Evolutionary conservation across 139 green algal genomes (phyloP).

Genomic region (Coccomyxa sp.): DNA sequence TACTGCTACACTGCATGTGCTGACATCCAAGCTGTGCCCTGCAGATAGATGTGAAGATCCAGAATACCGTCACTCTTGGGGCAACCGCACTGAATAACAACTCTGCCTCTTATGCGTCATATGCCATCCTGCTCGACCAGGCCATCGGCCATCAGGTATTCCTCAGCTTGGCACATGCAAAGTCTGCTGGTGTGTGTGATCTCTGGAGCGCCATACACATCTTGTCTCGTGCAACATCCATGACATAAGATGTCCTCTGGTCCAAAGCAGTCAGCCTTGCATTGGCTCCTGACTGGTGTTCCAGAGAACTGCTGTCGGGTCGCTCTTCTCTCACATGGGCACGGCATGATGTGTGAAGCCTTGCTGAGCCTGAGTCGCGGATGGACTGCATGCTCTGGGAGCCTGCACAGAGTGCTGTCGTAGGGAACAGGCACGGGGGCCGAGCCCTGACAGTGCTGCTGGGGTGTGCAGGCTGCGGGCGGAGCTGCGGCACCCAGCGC

Average conservation of each 20-base stretch:
- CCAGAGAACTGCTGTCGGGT: not conserved
- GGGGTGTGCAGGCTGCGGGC: no score
- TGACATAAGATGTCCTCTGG: not conserved
- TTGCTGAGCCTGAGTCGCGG: no score
- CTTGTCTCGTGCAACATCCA: not conserved
- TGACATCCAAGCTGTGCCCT: not conserved
- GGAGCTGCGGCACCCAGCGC: not conserved
- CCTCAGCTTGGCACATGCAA: no score
- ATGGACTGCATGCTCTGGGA: no score
- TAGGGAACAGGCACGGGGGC: no score
- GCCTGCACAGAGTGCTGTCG: no score
- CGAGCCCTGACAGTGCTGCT: no score
- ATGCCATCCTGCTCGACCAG: conserved; percentile 7
- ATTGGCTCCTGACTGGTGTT: not conserved
- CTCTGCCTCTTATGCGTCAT: not conserved
- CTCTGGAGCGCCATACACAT: not conserved
- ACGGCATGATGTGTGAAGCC: no score
- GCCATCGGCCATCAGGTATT: not conserved
- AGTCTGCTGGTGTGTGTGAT: no score
- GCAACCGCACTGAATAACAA: conserved; percentile 1
- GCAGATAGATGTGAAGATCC: not conserved
- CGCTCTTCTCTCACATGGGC: not conserved
- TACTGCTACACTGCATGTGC: no score
- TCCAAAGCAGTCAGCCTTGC: not conserved
- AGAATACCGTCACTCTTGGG: not conserved